Evolutionary conservation across 139 green algal genomes (phyloP).

Genomic region (Chlorella sp.): DNA sequence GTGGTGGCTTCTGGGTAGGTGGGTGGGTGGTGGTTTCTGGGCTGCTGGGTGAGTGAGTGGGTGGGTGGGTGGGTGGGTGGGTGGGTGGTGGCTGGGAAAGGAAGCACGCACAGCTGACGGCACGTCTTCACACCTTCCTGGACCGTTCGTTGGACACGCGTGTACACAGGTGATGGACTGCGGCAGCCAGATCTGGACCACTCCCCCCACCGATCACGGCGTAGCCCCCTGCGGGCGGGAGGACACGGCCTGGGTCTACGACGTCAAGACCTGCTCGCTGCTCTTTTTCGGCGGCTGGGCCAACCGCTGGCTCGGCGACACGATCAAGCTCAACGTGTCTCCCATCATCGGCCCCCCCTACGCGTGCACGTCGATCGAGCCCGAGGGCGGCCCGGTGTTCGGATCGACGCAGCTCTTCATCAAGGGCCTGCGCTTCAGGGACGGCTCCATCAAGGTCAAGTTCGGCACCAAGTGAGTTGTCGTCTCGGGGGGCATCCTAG

Average conservation of each 20-base stretch:
- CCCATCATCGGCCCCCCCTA: constrained; percentile 87
- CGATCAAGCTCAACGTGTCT: constrained; percentile 68
- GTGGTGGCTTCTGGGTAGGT: neutral
- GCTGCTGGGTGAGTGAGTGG: neutral
- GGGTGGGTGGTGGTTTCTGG: neutral
- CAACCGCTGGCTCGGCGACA: constrained; percentile 82
- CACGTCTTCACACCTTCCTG: neutral
- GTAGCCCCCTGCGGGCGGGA: constrained; percentile 42
- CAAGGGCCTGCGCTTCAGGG: constrained; percentile 71
- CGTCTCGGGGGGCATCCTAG: too few species aligned
- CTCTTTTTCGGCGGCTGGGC: constrained; percentile 83
- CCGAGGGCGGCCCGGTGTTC: constrained; percentile 73
- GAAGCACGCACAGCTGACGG: neutral
- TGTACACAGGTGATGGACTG: constrained; percentile 82
- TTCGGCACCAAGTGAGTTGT: constrained; percentile 31
- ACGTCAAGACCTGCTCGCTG: constrained; percentile 66
- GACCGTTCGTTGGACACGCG: neutral
- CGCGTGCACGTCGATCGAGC: constrained; percentile 64
- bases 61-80: neutral
- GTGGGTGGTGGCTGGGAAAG: neutral
- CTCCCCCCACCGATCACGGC: constrained; percentile 42
- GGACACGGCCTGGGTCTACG: constrained; percentile 77
- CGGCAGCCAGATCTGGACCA: constrained; percentile 64
- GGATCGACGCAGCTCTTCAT: constrained; percentile 71
- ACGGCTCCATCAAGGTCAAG: constrained; percentile 39